phyloP scores from a whole-genome alignment of 1,139 yeast species.

The Pichia terricola region DNA sequence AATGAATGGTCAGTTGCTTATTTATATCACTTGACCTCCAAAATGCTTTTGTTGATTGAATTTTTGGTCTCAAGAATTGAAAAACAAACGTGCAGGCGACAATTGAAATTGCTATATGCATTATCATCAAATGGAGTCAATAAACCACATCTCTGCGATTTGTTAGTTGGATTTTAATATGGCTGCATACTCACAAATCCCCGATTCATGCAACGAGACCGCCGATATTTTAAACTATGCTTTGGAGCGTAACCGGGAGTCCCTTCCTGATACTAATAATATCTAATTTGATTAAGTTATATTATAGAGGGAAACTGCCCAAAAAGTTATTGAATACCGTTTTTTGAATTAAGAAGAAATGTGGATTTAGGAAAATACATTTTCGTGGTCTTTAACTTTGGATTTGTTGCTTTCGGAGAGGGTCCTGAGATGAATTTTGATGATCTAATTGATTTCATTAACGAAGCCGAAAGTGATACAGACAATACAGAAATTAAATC shows the following conservation, averaged over 20 bases:
- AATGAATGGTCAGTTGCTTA: constrained; percentile 31
- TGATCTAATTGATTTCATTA: not conserved
- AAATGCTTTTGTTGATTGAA: constrained; percentile 26
- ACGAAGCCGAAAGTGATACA: too few relatives aligned
- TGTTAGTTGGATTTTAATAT: constrained; percentile 21
- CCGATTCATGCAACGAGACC: constrained; percentile 23
- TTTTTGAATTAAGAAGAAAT: not conserved
- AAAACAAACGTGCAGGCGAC: constrained; percentile 27
- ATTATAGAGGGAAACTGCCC: not conserved
- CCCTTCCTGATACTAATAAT: not conserved
- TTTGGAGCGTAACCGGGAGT: constrained; percentile 3
- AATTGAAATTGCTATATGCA: constrained; percentile 31
- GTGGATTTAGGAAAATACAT: not conserved
- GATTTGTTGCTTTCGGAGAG: not conserved
- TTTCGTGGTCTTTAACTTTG: not conserved
- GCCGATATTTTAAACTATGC: constrained; percentile 17
- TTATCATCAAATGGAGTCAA: constrained; percentile 21
- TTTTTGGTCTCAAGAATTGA: constrained; percentile 22
- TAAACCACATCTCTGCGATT: constrained; percentile 17
- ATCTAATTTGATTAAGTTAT: not conserved
- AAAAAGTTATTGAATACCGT: not conserved
- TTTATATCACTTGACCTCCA: constrained; percentile 32
- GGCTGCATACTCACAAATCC: constrained; percentile 19
- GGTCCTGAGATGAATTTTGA: not conserved
- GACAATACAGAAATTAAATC: constrained; percentile 1